These are phyloP conservation scores for Fomes fomentarius DNA, from an alignment of 1,284 basidiomycete species.

Conservation along the genomic window DNA sequence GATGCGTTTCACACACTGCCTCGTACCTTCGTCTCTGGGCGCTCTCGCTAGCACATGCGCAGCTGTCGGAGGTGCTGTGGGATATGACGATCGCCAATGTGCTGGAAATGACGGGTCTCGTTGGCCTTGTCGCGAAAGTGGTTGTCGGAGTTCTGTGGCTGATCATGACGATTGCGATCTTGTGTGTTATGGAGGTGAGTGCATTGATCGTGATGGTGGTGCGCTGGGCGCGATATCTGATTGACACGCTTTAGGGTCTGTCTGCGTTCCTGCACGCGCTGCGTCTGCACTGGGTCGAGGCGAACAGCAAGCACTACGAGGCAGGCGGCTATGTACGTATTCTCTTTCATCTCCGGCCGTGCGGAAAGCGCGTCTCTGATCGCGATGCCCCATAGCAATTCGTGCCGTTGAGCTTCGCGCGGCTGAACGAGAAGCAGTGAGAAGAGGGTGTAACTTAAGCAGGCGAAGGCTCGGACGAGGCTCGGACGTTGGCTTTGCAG, in stretches of 20 bases:
- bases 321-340: conserved; percentile 84
- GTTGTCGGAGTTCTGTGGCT: conserved; percentile 86
- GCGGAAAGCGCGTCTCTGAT: conserved; percentile 34
- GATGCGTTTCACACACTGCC: conserved; percentile 99
- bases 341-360: conserved; percentile 27
- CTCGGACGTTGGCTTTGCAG: conserved; percentile 19
- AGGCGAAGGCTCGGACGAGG: conserved; percentile 17
- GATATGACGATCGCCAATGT: conserved; percentile 75
- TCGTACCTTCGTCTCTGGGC: conserved; percentile 99
- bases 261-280: conserved; percentile 96
- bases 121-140: conserved; percentile 63
- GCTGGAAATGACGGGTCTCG: conserved; percentile 59
- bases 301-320: conserved; percentile 95
- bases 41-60: conserved; percentile 96
- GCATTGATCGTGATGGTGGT: conserved; percentile 7
- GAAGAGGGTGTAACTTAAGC: conserved; percentile 6
- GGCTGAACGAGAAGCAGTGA: conserved; percentile 42
- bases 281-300: conserved; percentile 97
- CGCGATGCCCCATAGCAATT: conserved; percentile 51
- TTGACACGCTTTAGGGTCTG: conserved; percentile 62
- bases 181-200: conserved; percentile 93
- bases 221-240: conserved; percentile 19
- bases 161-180: conserved; percentile 69
- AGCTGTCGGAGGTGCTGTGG: conserved; percentile 96
- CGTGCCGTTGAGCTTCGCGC: conserved; percentile 66